These are phyloP conservation scores for Berkeleyomyces rouxiae DNA, from an alignment of 2,329 filamentous ascomycete species.

Conservation along the genomic window DNA sequence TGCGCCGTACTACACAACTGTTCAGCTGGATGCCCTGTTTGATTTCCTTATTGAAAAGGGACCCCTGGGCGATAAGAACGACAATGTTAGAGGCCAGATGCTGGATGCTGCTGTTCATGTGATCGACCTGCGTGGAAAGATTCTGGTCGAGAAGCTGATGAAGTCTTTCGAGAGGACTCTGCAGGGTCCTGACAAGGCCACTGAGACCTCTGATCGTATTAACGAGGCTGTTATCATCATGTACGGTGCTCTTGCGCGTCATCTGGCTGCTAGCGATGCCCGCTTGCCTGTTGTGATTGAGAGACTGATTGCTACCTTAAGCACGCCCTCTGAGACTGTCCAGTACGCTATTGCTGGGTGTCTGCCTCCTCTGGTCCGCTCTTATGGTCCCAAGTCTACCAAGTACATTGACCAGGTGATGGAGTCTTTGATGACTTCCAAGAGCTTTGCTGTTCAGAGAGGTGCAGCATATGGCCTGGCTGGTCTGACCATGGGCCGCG, in stretches of 20 bases:
- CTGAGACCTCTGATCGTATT: slow-evolving; percentile 68
- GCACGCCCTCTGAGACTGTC: slow-evolving; percentile 88
- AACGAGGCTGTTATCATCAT: slow-evolving; percentile 97
- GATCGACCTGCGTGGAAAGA: slow-evolving; percentile 65
- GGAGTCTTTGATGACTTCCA: slow-evolving; percentile 67
- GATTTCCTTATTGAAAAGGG: slow-evolving; percentile 73
- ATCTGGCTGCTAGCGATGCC: slow-evolving; percentile 68
- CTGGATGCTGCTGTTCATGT: slow-evolving; percentile 71
- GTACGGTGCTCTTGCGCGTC: slow-evolving; percentile 82
- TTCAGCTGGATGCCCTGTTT: slow-evolving; percentile 61
- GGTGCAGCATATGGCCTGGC: slow-evolving; percentile 91
- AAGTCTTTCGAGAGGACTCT: slow-evolving; percentile 74
- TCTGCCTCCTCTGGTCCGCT: slow-evolving; percentile 73
- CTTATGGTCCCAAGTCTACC: slow-evolving; percentile 55
- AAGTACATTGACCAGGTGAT: slow-evolving; percentile 69
- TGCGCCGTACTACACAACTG: slow-evolving; percentile 48
- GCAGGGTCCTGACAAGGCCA: slow-evolving; percentile 69
- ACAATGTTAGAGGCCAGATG: slow-evolving; percentile 71
- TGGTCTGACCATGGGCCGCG: slow-evolving; percentile 76
- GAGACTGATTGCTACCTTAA: slow-evolving; percentile 69
- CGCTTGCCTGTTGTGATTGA: slow-evolving; percentile 81
- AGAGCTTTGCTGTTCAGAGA: slow-evolving; percentile 81
- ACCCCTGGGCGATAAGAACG: slow-evolving; percentile 69
- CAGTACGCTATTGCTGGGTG: slow-evolving; percentile 94
- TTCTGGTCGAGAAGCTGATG: slow-evolving; percentile 80